Conservation (phyloP, 805 yeast genomes). For the Monosporozyma yasuniensis region DNA sequence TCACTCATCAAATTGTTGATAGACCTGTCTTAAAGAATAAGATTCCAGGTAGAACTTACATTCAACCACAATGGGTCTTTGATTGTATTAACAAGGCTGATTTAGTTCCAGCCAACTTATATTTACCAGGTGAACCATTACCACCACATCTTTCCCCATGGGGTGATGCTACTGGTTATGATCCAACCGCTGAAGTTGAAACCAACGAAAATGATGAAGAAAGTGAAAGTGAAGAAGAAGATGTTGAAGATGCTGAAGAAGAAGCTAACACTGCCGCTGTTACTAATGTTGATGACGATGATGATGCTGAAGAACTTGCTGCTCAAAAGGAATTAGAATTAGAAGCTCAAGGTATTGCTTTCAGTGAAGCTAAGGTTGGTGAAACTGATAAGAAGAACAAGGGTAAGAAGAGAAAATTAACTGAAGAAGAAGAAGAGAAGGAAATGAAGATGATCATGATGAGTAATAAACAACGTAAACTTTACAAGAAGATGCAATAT, state of each 20-base stretch:
- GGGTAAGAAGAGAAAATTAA: constrained; percentile 32
- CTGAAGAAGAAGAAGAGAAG: constrained; percentile 64
- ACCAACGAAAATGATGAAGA: constrained; percentile 36
- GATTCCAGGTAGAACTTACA: constrained; percentile 84
- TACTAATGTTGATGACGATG: constrained; percentile 44
- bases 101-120: constrained; percentile 66
- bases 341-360: constrained; percentile 83
- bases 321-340: constrained; percentile 79
- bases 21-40: constrained; percentile 73
- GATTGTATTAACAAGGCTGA: constrained; percentile 76
- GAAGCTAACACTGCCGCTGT: constrained; percentile 36
- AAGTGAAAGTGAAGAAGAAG: constrained; percentile 42
- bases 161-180: constrained; percentile 91
- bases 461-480: constrained; percentile 90
- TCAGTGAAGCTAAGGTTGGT: constrained; percentile 45
- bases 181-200: constrained; percentile 55
- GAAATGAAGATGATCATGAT: constrained; percentile 94
- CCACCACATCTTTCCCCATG: constrained; percentile 98
- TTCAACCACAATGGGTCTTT: constrained; percentile 98
- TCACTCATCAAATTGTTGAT: constrained; percentile 92
- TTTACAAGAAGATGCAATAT: constrained; percentile 91
- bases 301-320: constrained; percentile 45
- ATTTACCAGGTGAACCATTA: constrained; percentile 88
- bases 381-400: constrained; percentile 33
- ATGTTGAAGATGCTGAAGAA: constrained; percentile 42